These are phyloP conservation scores for Incumbomyces delicatus DNA, from an alignment of 2,329 filamentous ascomycete species.

Conservation along the genomic window DNA sequence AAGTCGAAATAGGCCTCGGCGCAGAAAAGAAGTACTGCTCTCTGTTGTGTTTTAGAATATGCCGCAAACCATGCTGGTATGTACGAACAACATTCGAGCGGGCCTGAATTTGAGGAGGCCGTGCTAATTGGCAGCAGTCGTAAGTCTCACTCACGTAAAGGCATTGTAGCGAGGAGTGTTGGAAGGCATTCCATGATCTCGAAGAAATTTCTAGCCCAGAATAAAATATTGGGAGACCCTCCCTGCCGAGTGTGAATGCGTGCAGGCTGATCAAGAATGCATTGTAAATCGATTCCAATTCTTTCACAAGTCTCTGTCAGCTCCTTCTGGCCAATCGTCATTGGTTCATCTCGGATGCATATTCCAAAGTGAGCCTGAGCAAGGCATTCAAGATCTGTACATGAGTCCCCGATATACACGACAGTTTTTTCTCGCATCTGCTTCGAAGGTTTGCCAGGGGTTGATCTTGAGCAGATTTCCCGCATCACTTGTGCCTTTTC, in stretches of 20 bases:
- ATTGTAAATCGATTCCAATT: neutral
- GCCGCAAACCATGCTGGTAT: no score
- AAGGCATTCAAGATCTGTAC: slow-evolving; percentile 6
- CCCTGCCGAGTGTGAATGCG: no score
- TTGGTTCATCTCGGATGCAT: slow-evolving; percentile 6
- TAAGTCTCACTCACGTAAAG: no score
- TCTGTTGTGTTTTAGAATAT: no score
- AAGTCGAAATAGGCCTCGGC: no score
- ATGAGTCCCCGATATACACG: slow-evolving; percentile 4
- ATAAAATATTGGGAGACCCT: neutral
- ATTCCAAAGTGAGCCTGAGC: slow-evolving; percentile 2
- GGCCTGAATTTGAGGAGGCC: no score
- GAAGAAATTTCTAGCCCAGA: slow-evolving; percentile 4
- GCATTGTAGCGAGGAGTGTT: neutral
- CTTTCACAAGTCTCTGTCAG: neutral
- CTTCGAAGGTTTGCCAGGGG: neutral
- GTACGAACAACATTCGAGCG: no score
- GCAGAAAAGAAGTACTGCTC: no score
- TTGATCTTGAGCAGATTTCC: neutral
- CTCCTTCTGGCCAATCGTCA: neutral
- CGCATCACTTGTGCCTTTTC: neutral
- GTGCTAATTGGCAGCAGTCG: no score
- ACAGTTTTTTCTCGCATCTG: neutral
- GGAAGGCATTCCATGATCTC: slow-evolving; percentile 4
- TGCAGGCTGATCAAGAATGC: neutral